Evolutionary conservation across 108 stramenopile genomes (phyloP).

Genomic region (Skeletonema potamos): DNA sequence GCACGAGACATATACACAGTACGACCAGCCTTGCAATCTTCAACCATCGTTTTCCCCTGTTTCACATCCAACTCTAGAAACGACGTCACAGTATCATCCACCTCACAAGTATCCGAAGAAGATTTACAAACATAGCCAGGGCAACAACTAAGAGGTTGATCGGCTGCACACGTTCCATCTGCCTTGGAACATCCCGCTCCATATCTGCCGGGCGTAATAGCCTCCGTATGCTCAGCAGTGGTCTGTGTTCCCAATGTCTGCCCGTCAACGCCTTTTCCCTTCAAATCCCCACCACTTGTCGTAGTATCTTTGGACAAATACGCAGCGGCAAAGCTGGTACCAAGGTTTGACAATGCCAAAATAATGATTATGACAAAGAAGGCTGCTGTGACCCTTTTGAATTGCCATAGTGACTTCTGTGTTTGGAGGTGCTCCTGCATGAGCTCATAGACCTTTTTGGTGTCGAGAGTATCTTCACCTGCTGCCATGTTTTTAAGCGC

Average conservation of each 20-base stretch:
- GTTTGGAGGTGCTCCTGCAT: background rate
- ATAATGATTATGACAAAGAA: conserved; percentile 39
- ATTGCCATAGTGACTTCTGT: background rate
- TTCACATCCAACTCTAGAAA: background rate
- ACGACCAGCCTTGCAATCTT: background rate
- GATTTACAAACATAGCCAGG: no score
- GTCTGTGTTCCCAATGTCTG: background rate
- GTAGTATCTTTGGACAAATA: conserved; percentile 55
- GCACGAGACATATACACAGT: background rate
- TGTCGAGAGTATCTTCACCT: background rate
- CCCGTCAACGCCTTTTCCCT: no score
- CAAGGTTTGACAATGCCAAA: conserved; percentile 51
- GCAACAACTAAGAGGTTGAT: no score
- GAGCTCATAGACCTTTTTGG: background rate
- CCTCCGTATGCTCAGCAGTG: no score
- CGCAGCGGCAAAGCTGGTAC: conserved; percentile 56
- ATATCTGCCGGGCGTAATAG: background rate
- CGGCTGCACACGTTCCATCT: no score
- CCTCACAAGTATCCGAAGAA: no score
- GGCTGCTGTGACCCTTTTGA: conserved; percentile 9
- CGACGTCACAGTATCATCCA: background rate
- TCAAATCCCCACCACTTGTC: background rate
- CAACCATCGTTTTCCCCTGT: background rate
- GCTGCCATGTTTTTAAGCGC: background rate
- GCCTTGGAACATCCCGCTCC: no score